Evolutionary conservation across 108 stramenopile species (phyloP), one percentile per base, ranked within the genome.

Genomic region (Schizochytrium sp.): DNA sequence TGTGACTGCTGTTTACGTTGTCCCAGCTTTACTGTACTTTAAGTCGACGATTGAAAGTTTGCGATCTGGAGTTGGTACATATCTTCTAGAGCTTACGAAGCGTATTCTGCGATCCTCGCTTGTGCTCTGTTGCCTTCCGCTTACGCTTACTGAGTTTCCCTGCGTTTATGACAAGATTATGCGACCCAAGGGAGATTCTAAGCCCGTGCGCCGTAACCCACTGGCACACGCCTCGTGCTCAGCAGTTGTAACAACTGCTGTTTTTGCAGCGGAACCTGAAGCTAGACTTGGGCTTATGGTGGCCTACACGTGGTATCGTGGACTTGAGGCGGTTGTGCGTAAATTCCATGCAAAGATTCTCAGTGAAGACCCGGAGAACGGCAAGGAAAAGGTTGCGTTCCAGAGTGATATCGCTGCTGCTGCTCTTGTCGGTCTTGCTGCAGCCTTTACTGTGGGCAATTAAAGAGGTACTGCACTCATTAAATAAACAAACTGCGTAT

Each of bases 191-290:
- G 76, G 47, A 13, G 76, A 83, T 2, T 7, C 15, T 13, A 49
- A 55, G 15, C 76, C 76, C 53, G 76, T 55, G 2, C 47, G 53
- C 10, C 76, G 76, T 38, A 55, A 10, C 47, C 45, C 76, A 50
- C 5, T 50, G 3, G 13, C 55, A 53, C 76, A 83, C 76, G 53
- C 76, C 45, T 17, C 55, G 28, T 40, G 10, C 76, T 10, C 76
- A 5, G 10, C 76, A 10, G 5, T 83, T 0, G 50, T 3, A 12
- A 38, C 50, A n/a, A 83, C 76, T 0, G 50, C n/a, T 1, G 40
- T 83, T 40, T 83, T 83, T 28, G 49, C 55, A 53, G 76, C 76
- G 12, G 76, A 83, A 53, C 76, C 76, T 42, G 45, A 83, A 50
- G 17, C 15, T 7, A 10, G 76, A 47, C 76, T 7, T 53, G 55